Evolutionary conservation across 2,329 filamentous ascomycete genomes (phyloP), one percentile per base, ranked within the genome.

Genomic region (Onygenales sp.): DNA sequence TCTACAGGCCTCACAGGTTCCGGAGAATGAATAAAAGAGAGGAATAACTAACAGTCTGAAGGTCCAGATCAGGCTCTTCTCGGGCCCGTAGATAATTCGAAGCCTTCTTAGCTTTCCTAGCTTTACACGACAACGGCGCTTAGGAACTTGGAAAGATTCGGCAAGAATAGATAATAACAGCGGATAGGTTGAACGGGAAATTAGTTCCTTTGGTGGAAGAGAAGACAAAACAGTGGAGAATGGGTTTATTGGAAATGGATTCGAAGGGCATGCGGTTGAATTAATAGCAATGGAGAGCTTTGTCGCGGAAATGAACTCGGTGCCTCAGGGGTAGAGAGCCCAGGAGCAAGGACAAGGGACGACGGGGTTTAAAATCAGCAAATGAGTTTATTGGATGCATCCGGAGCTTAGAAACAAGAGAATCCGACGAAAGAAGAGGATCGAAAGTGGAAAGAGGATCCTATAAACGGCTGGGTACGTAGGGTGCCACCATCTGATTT

Each of bases 341-440:
- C 46, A 32, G 46, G 34, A 49, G 39, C 17, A 10, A 39, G 31
- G 46, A 39, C 34, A 49, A 27, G 21, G 46, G 31, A 39, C 46
- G 21, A 49, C 17, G 34, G 21, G 27, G 46, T 49, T 40, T 49
- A 49, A 32, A 49, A 36, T 27, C 46, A 49, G 34, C 36, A 49
- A 14, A 51, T 33, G 27, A 34, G 21, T 39, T 33, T 43, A 43
- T 21, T 42, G 49, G 27, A 51, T 51, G 33, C 49, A 51, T 51
- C 49, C 32, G 32, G 27, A 33, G 37, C 49, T 42, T 39, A 31
- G 31, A 13, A 33, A 11, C 39, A 36, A 51, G 27, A 37, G 27
- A 8, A 51, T 34, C 13, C 21, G 27, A 43, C 13, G 32, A 31
- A 58, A 46, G 48, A 56, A 54, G 43, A 49, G 51, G 55, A 59